These are phyloP conservation scores for Proliferodiscus dingleyae DNA, from an alignment of 2,329 filamentous ascomycete species.

Conservation along the genomic window DNA sequence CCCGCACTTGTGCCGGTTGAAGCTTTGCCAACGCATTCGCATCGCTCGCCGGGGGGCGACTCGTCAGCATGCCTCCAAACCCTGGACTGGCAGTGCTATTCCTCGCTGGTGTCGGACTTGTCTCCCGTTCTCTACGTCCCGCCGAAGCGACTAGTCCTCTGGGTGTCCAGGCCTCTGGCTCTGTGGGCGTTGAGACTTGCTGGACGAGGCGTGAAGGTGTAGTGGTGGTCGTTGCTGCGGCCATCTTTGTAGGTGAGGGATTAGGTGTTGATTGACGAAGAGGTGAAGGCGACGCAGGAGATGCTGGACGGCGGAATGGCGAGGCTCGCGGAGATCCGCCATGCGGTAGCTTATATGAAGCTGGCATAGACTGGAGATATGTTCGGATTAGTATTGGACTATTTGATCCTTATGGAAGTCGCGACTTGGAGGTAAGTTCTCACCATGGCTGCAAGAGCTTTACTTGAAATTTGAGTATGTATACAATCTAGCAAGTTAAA, in stretches of 20 bases:
- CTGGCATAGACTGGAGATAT: constrained; percentile 23
- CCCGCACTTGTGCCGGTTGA: constrained; percentile 76
- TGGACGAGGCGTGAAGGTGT: constrained; percentile 41
- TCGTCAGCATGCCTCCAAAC: constrained; percentile 26
- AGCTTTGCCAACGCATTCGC: constrained; percentile 62
- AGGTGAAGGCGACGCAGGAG: constrained; percentile 60
- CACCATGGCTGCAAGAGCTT: constrained; percentile 8
- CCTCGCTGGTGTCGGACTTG: constrained; percentile 28
- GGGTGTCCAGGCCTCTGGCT: constrained; percentile 26
- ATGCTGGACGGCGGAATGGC: constrained; percentile 58
- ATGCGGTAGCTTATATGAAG: constrained; percentile 65
- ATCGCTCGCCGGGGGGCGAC: constrained; percentile 18
- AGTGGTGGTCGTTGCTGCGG: constrained; percentile 37
- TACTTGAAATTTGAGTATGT: neutral
- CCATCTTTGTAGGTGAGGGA: constrained; percentile 48
- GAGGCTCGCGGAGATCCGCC: constrained; percentile 65
- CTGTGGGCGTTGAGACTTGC: constrained; percentile 35
- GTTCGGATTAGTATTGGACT: neutral
- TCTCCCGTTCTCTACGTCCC: constrained; percentile 28
- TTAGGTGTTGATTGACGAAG: constrained; percentile 57
- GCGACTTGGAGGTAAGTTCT: constrained; percentile 11
- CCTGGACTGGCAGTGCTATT: constrained; percentile 22
- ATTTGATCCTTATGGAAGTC: constrained; percentile 14
- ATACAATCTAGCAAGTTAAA: no score
- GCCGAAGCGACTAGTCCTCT: constrained; percentile 29